Evolutionary conservation across 257 asterid genomes (phyloP).

Genomic region (Haberlea rhodopensis): DNA sequence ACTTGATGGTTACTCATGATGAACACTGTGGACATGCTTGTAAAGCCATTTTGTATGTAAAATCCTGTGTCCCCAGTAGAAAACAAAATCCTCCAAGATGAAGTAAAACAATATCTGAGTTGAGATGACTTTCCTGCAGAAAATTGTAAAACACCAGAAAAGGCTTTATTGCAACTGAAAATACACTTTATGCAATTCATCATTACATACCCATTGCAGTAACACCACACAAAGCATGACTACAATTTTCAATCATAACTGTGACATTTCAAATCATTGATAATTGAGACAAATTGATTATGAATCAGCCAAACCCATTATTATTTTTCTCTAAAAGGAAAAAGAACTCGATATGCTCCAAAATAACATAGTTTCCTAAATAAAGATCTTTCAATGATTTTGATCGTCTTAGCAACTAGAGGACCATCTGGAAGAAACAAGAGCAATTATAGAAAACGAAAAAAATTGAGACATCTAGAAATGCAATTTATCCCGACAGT

Average conservation of each 20-base stretch:
- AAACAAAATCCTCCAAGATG: conserved; percentile 86
- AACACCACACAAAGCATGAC: background rate
- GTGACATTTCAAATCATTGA: conserved; percentile 16
- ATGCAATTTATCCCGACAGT: background rate
- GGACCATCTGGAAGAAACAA: too few species aligned
- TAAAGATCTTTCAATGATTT: background rate
- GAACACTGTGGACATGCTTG: conserved; percentile 98
- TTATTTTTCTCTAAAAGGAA: background rate
- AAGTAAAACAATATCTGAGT: conserved; percentile 85
- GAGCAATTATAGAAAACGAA: conserved; percentile 7
- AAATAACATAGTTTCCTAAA: background rate
- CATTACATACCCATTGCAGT: background rate
- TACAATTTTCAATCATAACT: too few species aligned
- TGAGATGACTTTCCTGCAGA: conserved; percentile 86
- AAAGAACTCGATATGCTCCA: background rate
- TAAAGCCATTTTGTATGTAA: conserved; percentile 98
- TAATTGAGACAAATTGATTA: conserved; percentile 9
- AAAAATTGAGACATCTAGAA: background rate
- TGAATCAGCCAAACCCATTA: background rate
- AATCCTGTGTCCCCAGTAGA: conserved; percentile 97
- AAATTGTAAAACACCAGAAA: conserved; percentile 21
- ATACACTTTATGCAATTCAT: background rate
- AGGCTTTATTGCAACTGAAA: conserved; percentile 7
- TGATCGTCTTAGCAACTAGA: conserved; percentile 16
- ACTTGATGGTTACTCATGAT: conserved; percentile 69